phyloP scores from a whole-genome alignment of 768 basidiomycete species.

The Multifurca ochricompacta region DNA sequence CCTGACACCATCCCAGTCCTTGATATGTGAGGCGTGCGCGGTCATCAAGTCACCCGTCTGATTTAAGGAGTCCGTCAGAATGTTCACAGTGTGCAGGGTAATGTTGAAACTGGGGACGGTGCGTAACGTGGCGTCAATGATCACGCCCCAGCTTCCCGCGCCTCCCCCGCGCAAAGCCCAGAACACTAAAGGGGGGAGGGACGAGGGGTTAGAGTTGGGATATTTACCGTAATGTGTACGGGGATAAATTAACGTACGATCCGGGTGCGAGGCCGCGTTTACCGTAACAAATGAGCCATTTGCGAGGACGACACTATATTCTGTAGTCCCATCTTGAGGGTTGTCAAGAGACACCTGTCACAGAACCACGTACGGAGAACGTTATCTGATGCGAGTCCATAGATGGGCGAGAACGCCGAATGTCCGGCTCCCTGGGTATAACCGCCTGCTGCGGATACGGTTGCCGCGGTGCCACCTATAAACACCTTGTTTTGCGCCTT shows the following conservation, averaged over 20 bases:
- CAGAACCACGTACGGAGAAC: constrained; percentile 19
- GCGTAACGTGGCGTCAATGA: constrained; percentile 31
- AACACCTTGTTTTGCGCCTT: constrained; percentile 21
- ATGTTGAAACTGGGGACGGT: constrained; percentile 31
- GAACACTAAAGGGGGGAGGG: constrained; percentile 17
- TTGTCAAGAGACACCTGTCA: no score
- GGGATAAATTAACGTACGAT: constrained; percentile 3
- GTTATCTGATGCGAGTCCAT: constrained; percentile 24
- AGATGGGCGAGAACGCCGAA: constrained; percentile 21
- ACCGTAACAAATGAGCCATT: background rate
- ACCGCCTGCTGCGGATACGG: constrained; percentile 22
- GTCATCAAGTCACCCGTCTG: constrained; percentile 33
- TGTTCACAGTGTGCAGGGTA: constrained; percentile 23
- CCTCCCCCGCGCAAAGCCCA: constrained; percentile 22
- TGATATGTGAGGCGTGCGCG: constrained; percentile 17
- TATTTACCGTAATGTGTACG: background rate
- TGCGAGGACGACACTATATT: constrained; percentile 10
- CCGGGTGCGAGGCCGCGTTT: constrained; percentile 1
- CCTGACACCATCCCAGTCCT: background rate
- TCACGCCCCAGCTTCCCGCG: constrained; percentile 33
- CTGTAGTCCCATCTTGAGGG: background rate
- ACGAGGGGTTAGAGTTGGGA: background rate
- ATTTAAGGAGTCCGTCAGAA: constrained; percentile 29
- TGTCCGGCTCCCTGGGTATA: constrained; percentile 25
- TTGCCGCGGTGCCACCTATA: constrained; percentile 23